Conservation (phyloP, 2,329 filamentous ascomycete genomes). For the Rosellinia necatrix region DNA sequence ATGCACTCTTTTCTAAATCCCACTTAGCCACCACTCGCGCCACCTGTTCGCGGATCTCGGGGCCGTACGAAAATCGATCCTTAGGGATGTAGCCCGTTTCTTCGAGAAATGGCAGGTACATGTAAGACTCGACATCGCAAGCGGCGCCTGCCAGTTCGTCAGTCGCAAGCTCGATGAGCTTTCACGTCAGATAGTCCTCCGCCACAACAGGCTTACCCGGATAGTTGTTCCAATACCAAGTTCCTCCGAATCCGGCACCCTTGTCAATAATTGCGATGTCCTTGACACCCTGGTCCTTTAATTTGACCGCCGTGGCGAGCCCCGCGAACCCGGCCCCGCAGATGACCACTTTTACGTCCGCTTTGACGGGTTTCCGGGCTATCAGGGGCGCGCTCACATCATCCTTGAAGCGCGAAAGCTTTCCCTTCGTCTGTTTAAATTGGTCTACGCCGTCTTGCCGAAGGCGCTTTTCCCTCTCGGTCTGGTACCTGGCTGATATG, state of each 20-base stretch:
- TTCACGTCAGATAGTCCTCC: no score
- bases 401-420: background rate
- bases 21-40: background rate
- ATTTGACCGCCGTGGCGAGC: background rate
- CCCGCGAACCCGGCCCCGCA: background rate
- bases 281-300: background rate
- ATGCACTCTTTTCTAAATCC: background rate
- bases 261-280: background rate
- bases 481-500: background rate
- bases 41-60: background rate
- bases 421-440: background rate
- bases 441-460: background rate
- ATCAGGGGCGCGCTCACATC: background rate
- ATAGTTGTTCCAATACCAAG: background rate
- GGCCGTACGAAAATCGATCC: background rate
- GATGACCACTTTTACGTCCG: background rate
- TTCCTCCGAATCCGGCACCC: background rate
- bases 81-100: conserved; percentile 1
- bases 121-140: conserved; percentile 2
- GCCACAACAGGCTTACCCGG: background rate
- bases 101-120: conserved; percentile 2
- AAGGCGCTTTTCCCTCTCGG: background rate
- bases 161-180: no score
- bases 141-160: background rate
- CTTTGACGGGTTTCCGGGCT: background rate